Evolutionary conservation across 176 grass and related monocot species (phyloP).

Genomic region (Oryza rufipogon): DNA sequence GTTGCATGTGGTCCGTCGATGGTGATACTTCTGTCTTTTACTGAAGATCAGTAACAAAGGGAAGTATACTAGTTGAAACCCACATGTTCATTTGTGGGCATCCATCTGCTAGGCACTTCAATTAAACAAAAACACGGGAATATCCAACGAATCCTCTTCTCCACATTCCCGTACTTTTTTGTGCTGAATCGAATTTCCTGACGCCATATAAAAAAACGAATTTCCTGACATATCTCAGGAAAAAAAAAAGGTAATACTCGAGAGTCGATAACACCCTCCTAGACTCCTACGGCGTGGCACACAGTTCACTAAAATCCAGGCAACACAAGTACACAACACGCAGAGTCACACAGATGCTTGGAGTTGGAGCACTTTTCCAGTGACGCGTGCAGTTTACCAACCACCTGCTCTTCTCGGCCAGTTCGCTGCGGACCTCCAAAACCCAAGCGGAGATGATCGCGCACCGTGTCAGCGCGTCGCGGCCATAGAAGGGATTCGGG

Average conservation of each 20-base stretch:
- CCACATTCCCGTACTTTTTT: background rate
- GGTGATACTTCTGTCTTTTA: rapidly evolving
- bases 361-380: background rate
- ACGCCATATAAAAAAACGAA: background rate
- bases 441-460: too few relatives aligned
- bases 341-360: background rate
- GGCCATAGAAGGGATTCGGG: conserved; percentile 28
- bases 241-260: too few relatives aligned
- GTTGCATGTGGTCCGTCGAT: background rate
- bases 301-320: background rate
- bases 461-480: background rate
- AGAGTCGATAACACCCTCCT: background rate
- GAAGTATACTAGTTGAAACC: background rate
- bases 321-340: background rate
- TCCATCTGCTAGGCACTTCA: background rate
- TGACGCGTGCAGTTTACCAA: conserved; percentile 42
- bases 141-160: background rate
- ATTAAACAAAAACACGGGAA: background rate
- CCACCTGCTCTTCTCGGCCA: background rate
- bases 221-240: background rate
- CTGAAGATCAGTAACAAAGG: too few relatives aligned
- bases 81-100: background rate
- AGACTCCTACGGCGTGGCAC: background rate
- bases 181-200: background rate
- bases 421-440: background rate